Base-by-base conservation (phyloP, 2,329 filamentous ascomycete genomes). In the Keithomyces neogunnii region DNA sequence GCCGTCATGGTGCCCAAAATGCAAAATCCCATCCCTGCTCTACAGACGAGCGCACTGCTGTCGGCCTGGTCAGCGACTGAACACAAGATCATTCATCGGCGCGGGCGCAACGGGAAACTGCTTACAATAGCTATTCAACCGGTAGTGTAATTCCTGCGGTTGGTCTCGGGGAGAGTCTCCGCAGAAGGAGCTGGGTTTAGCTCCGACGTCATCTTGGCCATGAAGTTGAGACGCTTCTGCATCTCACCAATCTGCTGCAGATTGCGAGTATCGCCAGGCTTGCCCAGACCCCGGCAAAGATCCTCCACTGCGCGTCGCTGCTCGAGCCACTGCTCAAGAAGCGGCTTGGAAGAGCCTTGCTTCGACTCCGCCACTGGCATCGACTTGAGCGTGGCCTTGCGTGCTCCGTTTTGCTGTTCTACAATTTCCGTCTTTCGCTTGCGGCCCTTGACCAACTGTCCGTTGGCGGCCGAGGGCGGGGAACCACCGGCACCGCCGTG, bases 221-320 rank as follows among this genome's bases (percentile, higher is more conserved):
- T 79, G 59, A 73, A 69, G 49, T 66, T 61, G 42, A 82, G 66
- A 55, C 73, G 75, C 45, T 69, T 69, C 65, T 77, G 73, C 48
- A 78, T 73, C 52, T 73, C 71, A 53, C 65, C 66, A 59, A 85
- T 73, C 51, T 77, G 74, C 54, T 79, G 72, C 55, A 81, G 66
- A 55, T 76, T 78, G 55, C 78, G 72, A 49, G 72, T 65, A 55
- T 79, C 76, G 56, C 75, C 72, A 13, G 77, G 77, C 61, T 74
- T 72, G 58, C 60, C 64, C 53, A 78, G 72, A 45, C 67, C 69
- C 49, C 71, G 68, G 44, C 84, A 71, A 40, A 86, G 78, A 54
- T 73, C 74, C 59, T 85, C 77, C 47, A 89, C 76, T 38, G 75
- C 76, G 61, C 76, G 77, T 66, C 80, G 84, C 67, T 85, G 81